Evolutionary conservation across 371 early-diverging fungal species (phyloP).

Genomic region (Mortierella sp.): DNA sequence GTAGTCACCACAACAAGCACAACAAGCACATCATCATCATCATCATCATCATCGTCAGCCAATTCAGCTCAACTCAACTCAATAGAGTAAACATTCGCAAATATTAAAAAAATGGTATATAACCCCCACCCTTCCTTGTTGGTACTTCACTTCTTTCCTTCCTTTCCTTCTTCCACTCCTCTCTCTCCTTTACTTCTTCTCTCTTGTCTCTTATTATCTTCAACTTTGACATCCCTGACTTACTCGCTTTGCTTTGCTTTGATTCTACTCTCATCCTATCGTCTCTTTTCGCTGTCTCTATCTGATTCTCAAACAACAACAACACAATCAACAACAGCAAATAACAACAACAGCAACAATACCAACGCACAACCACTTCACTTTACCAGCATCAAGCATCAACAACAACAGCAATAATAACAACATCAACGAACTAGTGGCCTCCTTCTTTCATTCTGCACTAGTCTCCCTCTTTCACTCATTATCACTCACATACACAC

Average conservation of each 20-base stretch:
- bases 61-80: not conserved
- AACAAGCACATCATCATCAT: no score
- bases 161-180: conserved; percentile 2
- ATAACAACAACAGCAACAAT: not conserved
- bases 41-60: not conserved
- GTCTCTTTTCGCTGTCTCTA: not conserved
- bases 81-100: not conserved
- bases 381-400: not conserved
- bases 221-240: not conserved
- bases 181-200: conserved; percentile 1
- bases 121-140: not conserved
- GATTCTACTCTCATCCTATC: conserved; percentile 15
- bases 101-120: not conserved
- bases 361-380: conserved; percentile 5
- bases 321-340: not conserved
- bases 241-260: conserved; percentile 23
- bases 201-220: conserved; percentile 4
- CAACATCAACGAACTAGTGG: conserved; percentile 1
- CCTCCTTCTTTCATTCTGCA: not conserved
- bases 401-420: not conserved
- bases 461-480: not conserved
- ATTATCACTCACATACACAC: no score
- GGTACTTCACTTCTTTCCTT: not conserved
- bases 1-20: not conserved
- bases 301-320: not conserved